These are phyloP conservation scores for Gonium pectorale DNA, from an alignment of 139 green algal species.

Conservation along the genomic window DNA sequence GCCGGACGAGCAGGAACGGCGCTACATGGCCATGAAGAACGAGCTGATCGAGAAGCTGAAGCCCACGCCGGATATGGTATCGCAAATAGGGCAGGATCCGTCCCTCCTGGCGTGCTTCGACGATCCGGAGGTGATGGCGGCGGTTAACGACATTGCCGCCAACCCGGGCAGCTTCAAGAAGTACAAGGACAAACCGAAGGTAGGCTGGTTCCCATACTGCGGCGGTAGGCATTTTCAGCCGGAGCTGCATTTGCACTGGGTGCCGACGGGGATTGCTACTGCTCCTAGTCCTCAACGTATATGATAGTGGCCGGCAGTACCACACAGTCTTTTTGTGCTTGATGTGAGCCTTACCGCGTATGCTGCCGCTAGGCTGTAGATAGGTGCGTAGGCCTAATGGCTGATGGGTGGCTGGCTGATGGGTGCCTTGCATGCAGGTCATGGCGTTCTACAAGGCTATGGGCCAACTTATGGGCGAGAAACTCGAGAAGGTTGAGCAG, in stretches of 20 bases:
- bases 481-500: conserved; percentile 38
- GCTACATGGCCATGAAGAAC: conserved; percentile 34
- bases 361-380: too few species aligned
- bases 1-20: conserved; percentile 49
- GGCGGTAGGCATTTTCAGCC: too few species aligned
- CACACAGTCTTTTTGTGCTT: too few species aligned
- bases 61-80: conserved; percentile 53
- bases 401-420: neutral
- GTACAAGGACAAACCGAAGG: conserved; percentile 72
- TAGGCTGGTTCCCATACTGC: too few species aligned
- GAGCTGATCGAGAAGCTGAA: conserved; percentile 51
- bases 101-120: conserved; percentile 54
- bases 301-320: too few species aligned
- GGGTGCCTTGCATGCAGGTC: conserved; percentile 29
- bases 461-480: conserved; percentile 49
- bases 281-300: too few species aligned
- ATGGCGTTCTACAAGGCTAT: conserved; percentile 51
- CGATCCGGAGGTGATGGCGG: conserved; percentile 60
- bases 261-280: too few species aligned
- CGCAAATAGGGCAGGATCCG: conserved; percentile 36
- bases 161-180: conserved; percentile 67
- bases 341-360: too few species aligned
- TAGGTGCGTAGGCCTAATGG: too few species aligned
- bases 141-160: conserved; percentile 66
- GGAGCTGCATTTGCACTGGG: too few species aligned